Evolutionary conservation across 1,284 basidiomycete genomes (phyloP).

Genomic region (Cryptococcus sp.): DNA sequence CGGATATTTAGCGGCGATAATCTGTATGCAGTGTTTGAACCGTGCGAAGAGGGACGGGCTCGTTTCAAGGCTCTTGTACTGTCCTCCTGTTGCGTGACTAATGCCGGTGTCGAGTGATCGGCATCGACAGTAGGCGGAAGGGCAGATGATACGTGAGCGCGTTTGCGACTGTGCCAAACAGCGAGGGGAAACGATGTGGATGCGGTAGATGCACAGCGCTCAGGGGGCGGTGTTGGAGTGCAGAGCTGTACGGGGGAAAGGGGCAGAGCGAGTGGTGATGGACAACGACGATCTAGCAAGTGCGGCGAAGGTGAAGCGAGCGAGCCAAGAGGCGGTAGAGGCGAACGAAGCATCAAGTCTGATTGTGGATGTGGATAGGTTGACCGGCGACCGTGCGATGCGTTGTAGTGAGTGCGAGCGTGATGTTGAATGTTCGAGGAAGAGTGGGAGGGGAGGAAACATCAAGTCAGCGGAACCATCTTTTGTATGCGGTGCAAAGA

Average conservation of each 20-base stretch:
- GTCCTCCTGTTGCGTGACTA: background rate
- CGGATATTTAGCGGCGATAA: no score
- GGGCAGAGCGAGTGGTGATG: background rate
- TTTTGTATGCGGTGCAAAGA: no score
- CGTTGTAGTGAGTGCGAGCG: background rate
- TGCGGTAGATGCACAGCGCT: background rate
- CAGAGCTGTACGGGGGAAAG: background rate
- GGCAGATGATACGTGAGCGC: background rate
- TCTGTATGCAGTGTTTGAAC: no score
- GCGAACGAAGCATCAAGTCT: conserved; percentile 10
- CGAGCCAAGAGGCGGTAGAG: conserved; percentile 6
- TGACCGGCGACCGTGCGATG: background rate
- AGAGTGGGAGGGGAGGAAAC: no score
- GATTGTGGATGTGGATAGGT: background rate
- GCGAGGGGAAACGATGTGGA: background rate
- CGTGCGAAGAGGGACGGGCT: background rate
- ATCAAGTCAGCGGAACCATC: no score
- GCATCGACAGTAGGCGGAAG: background rate
- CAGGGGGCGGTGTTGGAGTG: conserved; percentile 2
- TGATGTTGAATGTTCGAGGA: no score
- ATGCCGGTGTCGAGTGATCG: background rate
- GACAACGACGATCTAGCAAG: conserved; percentile 2
- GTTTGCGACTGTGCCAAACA: background rate
- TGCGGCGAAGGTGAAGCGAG: conserved; percentile 2
- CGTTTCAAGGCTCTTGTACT: conserved; percentile 11